Base-by-base conservation (phyloP, 805 yeast genomes). In the Hanseniaspora vineae region DNA sequence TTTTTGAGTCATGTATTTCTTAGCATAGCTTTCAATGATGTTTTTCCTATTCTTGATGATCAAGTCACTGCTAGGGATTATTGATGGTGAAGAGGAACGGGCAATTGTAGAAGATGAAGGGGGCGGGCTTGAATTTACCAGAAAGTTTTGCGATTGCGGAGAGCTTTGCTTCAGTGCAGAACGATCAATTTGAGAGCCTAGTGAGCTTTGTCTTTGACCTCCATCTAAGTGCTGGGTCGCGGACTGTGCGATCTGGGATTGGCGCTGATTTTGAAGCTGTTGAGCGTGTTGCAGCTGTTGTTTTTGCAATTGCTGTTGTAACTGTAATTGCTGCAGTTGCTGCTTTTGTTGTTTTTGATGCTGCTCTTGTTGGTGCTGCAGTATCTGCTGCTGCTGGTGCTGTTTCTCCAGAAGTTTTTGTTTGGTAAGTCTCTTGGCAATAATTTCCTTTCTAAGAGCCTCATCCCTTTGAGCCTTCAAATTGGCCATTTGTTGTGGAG, bases 391-490 rank as follows among this genome's bases (percentile, higher is more conserved):
- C 12, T 46, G 46, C 29, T 56, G 60, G 35, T 51, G 53, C 4
- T 53, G 54, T 20, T 52, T 54, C 42, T 59, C 64, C 46, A 59
- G 63, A 14, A 59, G 42, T 42, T 62, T 52, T 39, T 57, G 62
- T 45, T 62, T 63, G 4, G 58, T 64, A 23, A 53, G 58, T 32
- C 64, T 55, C 48, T 65, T 57, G 50, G 61, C 50, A 44, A 60
- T 65, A 17, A 63, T 55, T 42, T 63, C 84, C 54, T 86, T 94
- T 53, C 88, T 87, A 17, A 84, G 73, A 0, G 92, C 81, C 61
- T 80, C 81, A 57, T 90, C 97, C 49, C 95, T 72, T 53, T 90
- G 96, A 54, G 70, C 78, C 62, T 90, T 90, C 67, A 92, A 66
- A 51, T 77, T 77, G 0, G 96, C 77, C 58, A 90, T 73, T 57